Conservation (phyloP, 2,329 filamentous ascomycete species). For the Coniosporium tulheliwenetii region DNA sequence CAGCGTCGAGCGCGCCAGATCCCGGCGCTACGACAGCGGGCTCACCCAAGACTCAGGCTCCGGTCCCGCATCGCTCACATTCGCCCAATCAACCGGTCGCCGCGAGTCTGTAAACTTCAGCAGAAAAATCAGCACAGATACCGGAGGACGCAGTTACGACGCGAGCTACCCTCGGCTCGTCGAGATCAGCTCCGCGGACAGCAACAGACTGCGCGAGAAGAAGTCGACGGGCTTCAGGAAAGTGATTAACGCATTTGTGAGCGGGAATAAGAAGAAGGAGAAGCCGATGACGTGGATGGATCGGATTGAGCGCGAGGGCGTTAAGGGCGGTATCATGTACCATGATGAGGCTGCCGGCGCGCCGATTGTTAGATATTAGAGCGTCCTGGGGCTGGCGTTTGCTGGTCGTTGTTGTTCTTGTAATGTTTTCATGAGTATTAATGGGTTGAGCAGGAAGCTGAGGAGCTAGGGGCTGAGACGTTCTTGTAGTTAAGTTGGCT, state of each 20-base stretch:
- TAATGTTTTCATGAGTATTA: no score
- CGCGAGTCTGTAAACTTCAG: constrained; percentile 11
- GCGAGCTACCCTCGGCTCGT: constrained; percentile 7
- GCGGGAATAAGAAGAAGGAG: constrained; percentile 20
- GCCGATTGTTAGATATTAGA: constrained; percentile 12
- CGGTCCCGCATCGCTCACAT: neutral
- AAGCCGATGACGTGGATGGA: constrained; percentile 26
- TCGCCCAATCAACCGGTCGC: constrained; percentile 2
- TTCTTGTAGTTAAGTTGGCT: no score
- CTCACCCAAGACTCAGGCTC: no score
- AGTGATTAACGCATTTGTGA: constrained; percentile 11
- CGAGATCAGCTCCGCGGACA: constrained; percentile 6
- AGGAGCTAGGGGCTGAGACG: no score
- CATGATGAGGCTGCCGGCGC: constrained; percentile 17
- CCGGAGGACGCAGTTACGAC: constrained; percentile 2
- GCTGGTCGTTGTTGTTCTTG: no score
- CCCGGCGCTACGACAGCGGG: no score
- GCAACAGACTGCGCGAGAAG: constrained; percentile 4
- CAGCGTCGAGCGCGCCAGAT: no score
- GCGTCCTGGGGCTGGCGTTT: no score
- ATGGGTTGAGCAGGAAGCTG: no score
- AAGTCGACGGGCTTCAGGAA: constrained; percentile 14
- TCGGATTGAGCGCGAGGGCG: constrained; percentile 21
- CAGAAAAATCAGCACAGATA: constrained; percentile 16
- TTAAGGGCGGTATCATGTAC: constrained; percentile 22